Base-by-base conservation (phyloP, 805 yeast species). In the Lipomyces kockii region DNA sequence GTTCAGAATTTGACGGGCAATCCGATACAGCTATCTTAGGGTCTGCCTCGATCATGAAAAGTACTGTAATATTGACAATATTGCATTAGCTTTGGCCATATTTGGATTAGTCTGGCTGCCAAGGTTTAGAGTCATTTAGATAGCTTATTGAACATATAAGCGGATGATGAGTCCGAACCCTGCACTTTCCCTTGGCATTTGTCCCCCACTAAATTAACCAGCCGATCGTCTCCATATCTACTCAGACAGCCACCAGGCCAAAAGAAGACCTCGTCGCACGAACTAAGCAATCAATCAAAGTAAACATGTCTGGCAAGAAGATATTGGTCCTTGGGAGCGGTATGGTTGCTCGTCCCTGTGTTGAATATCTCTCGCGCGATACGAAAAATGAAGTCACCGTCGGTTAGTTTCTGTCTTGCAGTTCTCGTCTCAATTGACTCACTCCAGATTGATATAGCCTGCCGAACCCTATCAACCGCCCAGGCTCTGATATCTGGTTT, bases 271-370 rank as follows among this genome's bases (percentile, higher is more conserved):
- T 22, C 17, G 7, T 52, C 32, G 5, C 55, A 8, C 29, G 14
- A 11, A 20, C 55, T 11, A 27, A 52, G 32, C 17, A 1, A 49
- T 49, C 25, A 8, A 25, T 9, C n/a, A 22, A 25, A 52, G 55
- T 17, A 11, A 17, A 0, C 27, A 52, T 52, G 55, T 52, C 34
- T 2, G 17, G 34, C 29, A 46, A 57, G 32, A 58, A 52, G 20
- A 62, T 67, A 20, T 57, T 70, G 9, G 53, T 70, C 17, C 63
- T 70, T 1, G 73, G 73, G 32, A 66, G 98, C 53, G 99, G 99
- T 73, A 95, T 95, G 76, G 99, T 94, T 73, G 97, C 99, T 73
- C 90, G 94, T 82, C 99, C 99, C 75, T 93, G 97, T 63, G 97
- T 94, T 69, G 98, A 94, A 80, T 89, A 91, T 74, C 86, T 94